phyloP scores from a whole-genome alignment of 2,329 filamentous ascomycete species.

The Fusarium praegraminearum region DNA sequence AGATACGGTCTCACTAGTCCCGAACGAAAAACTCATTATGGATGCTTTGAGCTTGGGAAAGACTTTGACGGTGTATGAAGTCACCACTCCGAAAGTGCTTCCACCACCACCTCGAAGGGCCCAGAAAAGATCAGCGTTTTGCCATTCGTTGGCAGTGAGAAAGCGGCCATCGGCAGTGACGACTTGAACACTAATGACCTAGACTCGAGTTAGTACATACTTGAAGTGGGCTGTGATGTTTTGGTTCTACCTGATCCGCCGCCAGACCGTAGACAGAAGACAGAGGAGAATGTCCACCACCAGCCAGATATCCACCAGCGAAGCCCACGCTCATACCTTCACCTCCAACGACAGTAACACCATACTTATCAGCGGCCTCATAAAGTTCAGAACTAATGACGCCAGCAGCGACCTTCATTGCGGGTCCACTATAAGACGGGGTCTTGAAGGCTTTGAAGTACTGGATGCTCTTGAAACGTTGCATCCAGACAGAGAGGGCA shows the following conservation, averaged over 20 bases:
- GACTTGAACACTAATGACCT: slow-evolving; percentile 39
- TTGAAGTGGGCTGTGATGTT: too few species aligned
- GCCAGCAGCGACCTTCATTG: slow-evolving; percentile 67
- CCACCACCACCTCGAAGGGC: slow-evolving; percentile 57
- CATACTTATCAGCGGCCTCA: slow-evolving; percentile 60
- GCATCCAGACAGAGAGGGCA: slow-evolving; percentile 67
- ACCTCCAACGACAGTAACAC: slow-evolving; percentile 64
- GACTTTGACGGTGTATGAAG: slow-evolving; percentile 54
- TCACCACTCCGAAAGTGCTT: slow-evolving; percentile 51
- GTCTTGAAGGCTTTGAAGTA: slow-evolving; percentile 37
- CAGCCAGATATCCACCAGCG: slow-evolving; percentile 40
- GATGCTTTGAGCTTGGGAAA: slow-evolving; percentile 50
- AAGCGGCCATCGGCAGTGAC: slow-evolving; percentile 38
- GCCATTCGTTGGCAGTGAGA: slow-evolving; percentile 22
- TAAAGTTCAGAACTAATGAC: slow-evolving; percentile 67
- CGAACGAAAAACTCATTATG: slow-evolving; percentile 40
- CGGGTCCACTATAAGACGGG: slow-evolving; percentile 57
- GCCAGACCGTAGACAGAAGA: slow-evolving; percentile 37
- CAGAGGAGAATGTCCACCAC: slow-evolving; percentile 41
- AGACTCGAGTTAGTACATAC: not conserved
- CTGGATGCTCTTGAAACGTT: slow-evolving; percentile 61
- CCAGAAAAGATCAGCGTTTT: slow-evolving; percentile 50
- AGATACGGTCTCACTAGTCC: slow-evolving; percentile 28
- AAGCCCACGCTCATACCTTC: slow-evolving; percentile 55
- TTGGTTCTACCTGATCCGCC: slow-evolving; percentile 44